Evolutionary conservation across 352 stramenopile species (phyloP).

Genomic region (Pseudoperonospora humuli): DNA sequence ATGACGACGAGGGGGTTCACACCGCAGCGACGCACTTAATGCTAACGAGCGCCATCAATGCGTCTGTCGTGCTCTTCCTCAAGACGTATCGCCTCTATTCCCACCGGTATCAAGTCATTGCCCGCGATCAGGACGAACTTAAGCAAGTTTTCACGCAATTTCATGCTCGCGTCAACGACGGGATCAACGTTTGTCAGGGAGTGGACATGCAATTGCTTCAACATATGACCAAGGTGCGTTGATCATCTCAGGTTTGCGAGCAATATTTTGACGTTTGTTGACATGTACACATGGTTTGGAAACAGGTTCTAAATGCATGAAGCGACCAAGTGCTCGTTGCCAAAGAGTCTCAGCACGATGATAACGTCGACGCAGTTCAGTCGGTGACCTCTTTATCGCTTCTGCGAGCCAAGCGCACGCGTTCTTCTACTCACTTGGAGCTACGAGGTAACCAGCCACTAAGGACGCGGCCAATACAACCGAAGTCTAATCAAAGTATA

Average conservation of each 20-base stretch:
- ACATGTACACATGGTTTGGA: not conserved
- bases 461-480: too few relatives aligned
- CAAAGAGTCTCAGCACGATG: too few relatives aligned
- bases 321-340: too few relatives aligned
- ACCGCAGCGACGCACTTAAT: not conserved
- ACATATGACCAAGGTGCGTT: constrained; percentile 20
- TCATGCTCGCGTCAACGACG: constrained; percentile 13
- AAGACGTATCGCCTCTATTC: constrained; percentile 54
- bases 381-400: too few relatives aligned
- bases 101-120: constrained; percentile 35
- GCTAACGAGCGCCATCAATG: constrained; percentile 36
- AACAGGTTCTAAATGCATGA: too few relatives aligned
- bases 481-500: too few relatives aligned
- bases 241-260: not conserved
- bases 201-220: constrained; percentile 19
- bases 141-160: constrained; percentile 32
- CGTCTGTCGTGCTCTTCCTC: constrained; percentile 49
- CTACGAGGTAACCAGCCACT: too few relatives aligned
- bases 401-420: too few relatives aligned
- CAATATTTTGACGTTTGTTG: not conserved
- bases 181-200: not conserved
- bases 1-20: constrained; percentile 8
- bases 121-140: constrained; percentile 35
- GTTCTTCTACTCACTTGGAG: too few relatives aligned
- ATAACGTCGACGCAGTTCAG: too few relatives aligned